Conservation (phyloP, 768 basidiomycete genomes). For the Leucosporidium creatinivorum region DNA sequence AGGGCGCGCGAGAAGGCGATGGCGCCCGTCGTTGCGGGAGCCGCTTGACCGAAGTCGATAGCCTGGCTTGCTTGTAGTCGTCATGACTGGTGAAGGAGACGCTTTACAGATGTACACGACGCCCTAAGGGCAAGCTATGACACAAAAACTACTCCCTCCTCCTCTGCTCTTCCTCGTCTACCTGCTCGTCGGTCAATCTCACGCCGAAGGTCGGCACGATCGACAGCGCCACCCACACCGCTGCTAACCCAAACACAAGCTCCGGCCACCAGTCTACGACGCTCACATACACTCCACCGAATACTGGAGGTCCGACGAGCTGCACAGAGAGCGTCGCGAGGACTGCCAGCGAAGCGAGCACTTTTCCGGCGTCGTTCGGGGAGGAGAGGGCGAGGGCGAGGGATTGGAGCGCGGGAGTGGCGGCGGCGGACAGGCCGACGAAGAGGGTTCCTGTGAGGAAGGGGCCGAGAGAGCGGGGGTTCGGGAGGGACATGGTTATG, state of each 20-base stretch:
- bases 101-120: too few species aligned
- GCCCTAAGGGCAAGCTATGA: too few species aligned
- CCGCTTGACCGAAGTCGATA: too few species aligned
- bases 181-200: not conserved
- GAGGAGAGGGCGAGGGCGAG: conserved; percentile 34
- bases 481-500: conserved; percentile 19
- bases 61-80: too few species aligned
- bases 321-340: conserved; percentile 23
- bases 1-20: too few species aligned
- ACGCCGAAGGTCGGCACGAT: not conserved
- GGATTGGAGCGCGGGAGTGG: conserved; percentile 32
- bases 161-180: not conserved
- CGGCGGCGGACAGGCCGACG: conserved; percentile 30
- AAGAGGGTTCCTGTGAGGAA: conserved; percentile 30
- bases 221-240: not conserved
- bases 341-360: conserved; percentile 32
- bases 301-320: conserved; percentile 34
- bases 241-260: not conserved
- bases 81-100: too few species aligned
- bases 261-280: not conserved
- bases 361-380: conserved; percentile 31
- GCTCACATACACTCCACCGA: conserved; percentile 5
- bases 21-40: too few species aligned
- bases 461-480: not conserved
- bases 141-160: too few species aligned